phyloP scores from a whole-genome alignment of 441 rosid species.

The Mallotus repandus region DNA sequence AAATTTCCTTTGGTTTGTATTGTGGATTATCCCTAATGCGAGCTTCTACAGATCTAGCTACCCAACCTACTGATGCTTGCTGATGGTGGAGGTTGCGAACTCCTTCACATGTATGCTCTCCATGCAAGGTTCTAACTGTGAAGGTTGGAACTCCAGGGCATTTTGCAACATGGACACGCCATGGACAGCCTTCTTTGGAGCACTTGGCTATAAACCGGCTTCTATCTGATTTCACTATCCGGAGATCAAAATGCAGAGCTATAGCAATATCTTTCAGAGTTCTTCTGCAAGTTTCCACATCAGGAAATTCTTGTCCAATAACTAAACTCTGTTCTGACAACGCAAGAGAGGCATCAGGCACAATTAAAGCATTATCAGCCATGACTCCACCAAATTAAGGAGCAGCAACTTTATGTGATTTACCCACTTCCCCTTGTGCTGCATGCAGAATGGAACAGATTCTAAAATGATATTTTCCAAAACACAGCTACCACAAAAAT shows the following conservation, averaged over 20 bases:
- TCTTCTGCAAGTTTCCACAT: slow-evolving; percentile 97
- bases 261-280: slow-evolving; percentile 85
- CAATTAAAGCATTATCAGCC: slow-evolving; percentile 56
- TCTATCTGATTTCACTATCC: slow-evolving; percentile 94
- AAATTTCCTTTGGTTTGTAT: slow-evolving; percentile 86
- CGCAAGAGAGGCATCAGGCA: slow-evolving; percentile 47
- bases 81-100: slow-evolving; percentile 86
- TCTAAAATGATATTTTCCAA: slow-evolving; percentile 17
- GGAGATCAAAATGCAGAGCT: slow-evolving; percentile 88
- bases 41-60: slow-evolving; percentile 94
- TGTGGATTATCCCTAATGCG: slow-evolving; percentile 94
- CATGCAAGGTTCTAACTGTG: slow-evolving; percentile 79
- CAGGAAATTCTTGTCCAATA: slow-evolving; percentile 88
- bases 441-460: slow-evolving; percentile 18
- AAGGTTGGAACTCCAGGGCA: slow-evolving; percentile 88
- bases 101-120: slow-evolving; percentile 94
- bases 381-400: slow-evolving; percentile 36
- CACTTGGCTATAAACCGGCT: slow-evolving; percentile 96
- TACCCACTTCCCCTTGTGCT: slow-evolving; percentile 30
- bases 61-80: slow-evolving; percentile 99
- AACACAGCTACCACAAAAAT: slow-evolving; percentile 22
- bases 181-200: slow-evolving; percentile 96
- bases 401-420: slow-evolving; percentile 25
- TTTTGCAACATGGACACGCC: slow-evolving; percentile 98
- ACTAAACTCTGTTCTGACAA: slow-evolving; percentile 51